These are phyloP conservation scores for Arbutus unedo DNA, from an alignment of 148 eudicot species.

Conservation along the genomic window DNA sequence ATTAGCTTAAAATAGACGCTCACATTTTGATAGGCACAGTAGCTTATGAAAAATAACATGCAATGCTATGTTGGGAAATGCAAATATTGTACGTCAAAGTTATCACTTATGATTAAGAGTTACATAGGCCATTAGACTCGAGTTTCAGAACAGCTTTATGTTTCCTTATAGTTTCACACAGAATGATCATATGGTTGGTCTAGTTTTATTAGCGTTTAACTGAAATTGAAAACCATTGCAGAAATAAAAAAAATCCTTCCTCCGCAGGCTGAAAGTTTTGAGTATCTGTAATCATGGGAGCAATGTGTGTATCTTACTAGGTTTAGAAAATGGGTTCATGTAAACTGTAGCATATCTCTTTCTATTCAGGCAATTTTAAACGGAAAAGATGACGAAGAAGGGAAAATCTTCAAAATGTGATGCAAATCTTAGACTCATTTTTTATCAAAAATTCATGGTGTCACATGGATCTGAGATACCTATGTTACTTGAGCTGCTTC, in stretches of 20 bases:
- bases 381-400: neutral
- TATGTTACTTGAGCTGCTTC: neutral
- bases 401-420: neutral
- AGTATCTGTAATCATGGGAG: neutral
- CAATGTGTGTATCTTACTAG: neutral
- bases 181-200: neutral
- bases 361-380: neutral
- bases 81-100: neutral
- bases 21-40: neutral
- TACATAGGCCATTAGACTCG: neutral
- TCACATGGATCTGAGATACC: neutral
- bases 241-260: neutral
- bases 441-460: neutral
- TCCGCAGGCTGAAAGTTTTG: neutral
- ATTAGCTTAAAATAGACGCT: neutral
- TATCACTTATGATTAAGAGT: too few relatives aligned
- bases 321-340: neutral
- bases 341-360: conserved; percentile 1
- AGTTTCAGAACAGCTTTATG: neutral
- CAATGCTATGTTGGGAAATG: neutral
- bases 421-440: neutral
- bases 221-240: neutral
- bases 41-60: neutral
- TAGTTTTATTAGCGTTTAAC: neutral
- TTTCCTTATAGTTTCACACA: neutral